These are phyloP conservation scores for Quercus lobata DNA, from an alignment of 331 rosid genomes.

Conservation along the genomic window DNA sequence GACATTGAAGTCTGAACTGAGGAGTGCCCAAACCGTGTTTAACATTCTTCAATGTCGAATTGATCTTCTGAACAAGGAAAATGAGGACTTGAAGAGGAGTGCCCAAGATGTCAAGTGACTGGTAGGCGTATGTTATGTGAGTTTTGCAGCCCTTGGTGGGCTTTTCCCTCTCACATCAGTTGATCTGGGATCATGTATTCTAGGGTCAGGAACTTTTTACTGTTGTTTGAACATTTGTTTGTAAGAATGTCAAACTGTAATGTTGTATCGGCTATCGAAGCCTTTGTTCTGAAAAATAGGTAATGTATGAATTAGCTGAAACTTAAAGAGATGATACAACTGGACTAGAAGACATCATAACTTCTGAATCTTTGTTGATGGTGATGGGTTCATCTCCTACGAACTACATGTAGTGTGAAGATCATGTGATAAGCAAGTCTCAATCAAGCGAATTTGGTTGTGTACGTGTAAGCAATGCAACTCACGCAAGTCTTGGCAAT, in stretches of 20 bases:
- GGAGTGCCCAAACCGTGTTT: conserved; percentile 73
- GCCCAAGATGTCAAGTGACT: conserved; percentile 12
- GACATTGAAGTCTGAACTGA: conserved; percentile 72
- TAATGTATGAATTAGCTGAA: neutral
- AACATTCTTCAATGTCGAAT: conserved; percentile 74
- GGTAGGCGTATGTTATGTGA: conserved; percentile 20
- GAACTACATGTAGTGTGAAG: too few species aligned
- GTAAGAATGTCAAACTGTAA: neutral
- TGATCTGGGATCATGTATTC: conserved; percentile 11
- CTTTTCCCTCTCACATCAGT: conserved; percentile 18
- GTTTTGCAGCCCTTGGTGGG: conserved; percentile 19
- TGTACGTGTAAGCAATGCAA: too few species aligned
- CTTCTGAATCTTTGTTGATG: too few species aligned
- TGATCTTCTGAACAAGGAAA: conserved; percentile 66
- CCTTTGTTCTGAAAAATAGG: conserved; percentile 25
- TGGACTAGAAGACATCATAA: too few species aligned
- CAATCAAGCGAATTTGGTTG: too few species aligned
- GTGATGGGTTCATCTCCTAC: too few species aligned
- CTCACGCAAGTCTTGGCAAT: too few species aligned
- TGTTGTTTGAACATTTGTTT: conserved; percentile 6
- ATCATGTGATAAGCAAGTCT: too few species aligned
- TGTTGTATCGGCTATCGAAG: conserved; percentile 18
- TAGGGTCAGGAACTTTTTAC: conserved; percentile 26
- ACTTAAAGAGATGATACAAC: too few species aligned
- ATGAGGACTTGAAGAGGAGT: conserved; percentile 53